phyloP scores from a whole-genome alignment of 1,284 basidiomycete genomes.

The Melampsora larici-populina region DNA sequence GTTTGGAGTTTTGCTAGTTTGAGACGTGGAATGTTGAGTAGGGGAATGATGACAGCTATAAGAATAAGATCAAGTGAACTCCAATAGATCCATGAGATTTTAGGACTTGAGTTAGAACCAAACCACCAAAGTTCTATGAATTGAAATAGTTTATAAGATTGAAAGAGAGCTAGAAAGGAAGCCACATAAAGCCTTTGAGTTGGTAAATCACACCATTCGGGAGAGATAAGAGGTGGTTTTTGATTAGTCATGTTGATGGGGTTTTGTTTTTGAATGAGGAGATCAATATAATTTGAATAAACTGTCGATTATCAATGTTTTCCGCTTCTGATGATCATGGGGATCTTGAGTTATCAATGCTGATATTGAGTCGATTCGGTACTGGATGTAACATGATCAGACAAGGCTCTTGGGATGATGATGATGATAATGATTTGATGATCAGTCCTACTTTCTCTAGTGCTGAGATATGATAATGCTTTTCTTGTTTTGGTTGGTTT shows the following conservation, averaged over 20 bases:
- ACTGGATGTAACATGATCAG: too few species aligned
- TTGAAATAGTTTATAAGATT: slow-evolving; percentile 47
- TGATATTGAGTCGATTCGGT: too few species aligned
- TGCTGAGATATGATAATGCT: too few species aligned
- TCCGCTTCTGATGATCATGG: too few species aligned
- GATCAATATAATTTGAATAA: too few species aligned
- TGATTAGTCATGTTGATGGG: not conserved
- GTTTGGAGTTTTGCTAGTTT: slow-evolving; percentile 26
- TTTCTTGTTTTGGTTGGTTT: too few species aligned
- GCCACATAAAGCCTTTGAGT: slow-evolving; percentile 46
- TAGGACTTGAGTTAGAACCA: slow-evolving; percentile 20
- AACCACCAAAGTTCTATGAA: slow-evolving; percentile 45
- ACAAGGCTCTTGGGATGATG: too few species aligned
- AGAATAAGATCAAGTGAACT: slow-evolving; percentile 43
- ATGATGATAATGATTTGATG: too few species aligned
- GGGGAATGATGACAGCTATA: slow-evolving; percentile 44
- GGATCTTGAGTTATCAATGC: too few species aligned
- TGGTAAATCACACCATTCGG: slow-evolving; percentile 44
- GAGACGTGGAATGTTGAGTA: slow-evolving; percentile 45
- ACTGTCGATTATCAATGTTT: too few species aligned
- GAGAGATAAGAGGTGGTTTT: slow-evolving; percentile 40
- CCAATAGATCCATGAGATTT: slow-evolving; percentile 45
- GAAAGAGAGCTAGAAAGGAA: slow-evolving; percentile 43
- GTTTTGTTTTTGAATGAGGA: not conserved
- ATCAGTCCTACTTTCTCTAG: too few species aligned